Evolutionary conservation across 352 stramenopile genomes (phyloP).

Genomic region (Phytopythium montanum): DNA sequence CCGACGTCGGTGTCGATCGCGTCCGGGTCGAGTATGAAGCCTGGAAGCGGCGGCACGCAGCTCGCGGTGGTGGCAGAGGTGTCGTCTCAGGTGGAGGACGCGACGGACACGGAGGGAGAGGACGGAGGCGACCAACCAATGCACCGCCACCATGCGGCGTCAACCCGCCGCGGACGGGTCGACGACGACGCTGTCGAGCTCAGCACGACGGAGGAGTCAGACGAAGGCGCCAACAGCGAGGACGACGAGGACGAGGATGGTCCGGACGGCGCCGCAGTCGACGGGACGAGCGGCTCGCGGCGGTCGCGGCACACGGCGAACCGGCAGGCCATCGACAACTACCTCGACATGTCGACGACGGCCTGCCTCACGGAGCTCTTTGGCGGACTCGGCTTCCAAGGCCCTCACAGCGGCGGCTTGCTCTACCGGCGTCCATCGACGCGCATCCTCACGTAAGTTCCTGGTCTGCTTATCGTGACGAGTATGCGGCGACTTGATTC

Average conservation of each 20-base stretch:
- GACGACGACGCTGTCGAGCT: constrained; percentile 12
- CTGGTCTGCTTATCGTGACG: neutral
- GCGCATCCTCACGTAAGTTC: constrained; percentile 25
- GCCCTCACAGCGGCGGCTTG: constrained; percentile 40
- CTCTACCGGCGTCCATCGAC: constrained; percentile 53
- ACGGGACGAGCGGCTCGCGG: constrained; percentile 10
- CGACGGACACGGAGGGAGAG: constrained; percentile 9
- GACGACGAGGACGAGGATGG: constrained; percentile 25
- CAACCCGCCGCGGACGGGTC: constrained; percentile 7
- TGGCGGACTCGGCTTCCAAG: constrained; percentile 52
- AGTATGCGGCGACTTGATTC: constrained; percentile 3
- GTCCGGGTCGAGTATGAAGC: neutral
- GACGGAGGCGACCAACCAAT: constrained; percentile 6
- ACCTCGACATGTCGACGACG: constrained; percentile 78
- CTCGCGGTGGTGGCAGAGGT: constrained; percentile 5
- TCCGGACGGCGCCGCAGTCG: neutral
- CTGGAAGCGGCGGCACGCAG: neutral
- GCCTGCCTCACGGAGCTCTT: constrained; percentile 69
- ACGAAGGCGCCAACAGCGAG: constrained; percentile 28
- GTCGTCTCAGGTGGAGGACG: constrained; percentile 8
- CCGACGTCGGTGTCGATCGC: constrained; percentile 3
- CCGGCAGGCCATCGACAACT: constrained; percentile 82
- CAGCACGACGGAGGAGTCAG: constrained; percentile 28
- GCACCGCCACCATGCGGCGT: neutral
- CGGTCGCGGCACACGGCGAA: constrained; percentile 43